A percentile compares a stretch with the other conserved stretches of the same genome.
Evolutionary conservation across 23 red algal species (phyloP).

Genomic region (Agarophyton chilense): DNA sequence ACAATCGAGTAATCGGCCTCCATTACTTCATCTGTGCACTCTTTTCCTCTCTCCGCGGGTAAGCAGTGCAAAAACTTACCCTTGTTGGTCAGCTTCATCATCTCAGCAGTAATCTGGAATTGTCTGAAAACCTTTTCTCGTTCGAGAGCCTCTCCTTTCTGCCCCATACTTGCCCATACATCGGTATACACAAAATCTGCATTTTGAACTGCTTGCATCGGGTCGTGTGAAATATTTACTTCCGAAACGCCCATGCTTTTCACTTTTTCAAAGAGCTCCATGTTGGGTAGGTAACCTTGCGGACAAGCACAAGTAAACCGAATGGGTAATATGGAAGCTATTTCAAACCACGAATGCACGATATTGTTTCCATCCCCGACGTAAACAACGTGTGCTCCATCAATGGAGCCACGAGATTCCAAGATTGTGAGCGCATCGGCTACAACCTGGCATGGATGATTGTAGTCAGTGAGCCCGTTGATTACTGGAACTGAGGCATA

Average conservation of each 20-base stretch:
- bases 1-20: slow-evolving; percentile 85
- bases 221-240: slow-evolving; percentile 71
- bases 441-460: slow-evolving; percentile 99
- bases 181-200: slow-evolving; percentile 98
- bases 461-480: slow-evolving; percentile 98
- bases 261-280: slow-evolving; percentile 51
- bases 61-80: slow-evolving; percentile 90
- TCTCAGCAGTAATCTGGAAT: slow-evolving; percentile 74
- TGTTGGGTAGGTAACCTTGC: slow-evolving; percentile 81
- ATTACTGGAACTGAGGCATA: slow-evolving; percentile 89
- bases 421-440: slow-evolving; percentile 95
- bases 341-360: slow-evolving; percentile 97
- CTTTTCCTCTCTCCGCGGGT: slow-evolving; percentile 95
- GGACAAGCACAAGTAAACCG: slow-evolving; percentile 94
- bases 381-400: slow-evolving; percentile 94
- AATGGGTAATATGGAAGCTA: slow-evolving; percentile 72
- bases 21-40: slow-evolving; percentile 94
- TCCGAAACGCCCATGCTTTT: slow-evolving; percentile 37
- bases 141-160: slow-evolving; percentile 85
- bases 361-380: slow-evolving; percentile 99
- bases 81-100: slow-evolving; percentile 79
- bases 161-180: slow-evolving; percentile 99
- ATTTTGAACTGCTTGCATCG: slow-evolving; percentile 62
- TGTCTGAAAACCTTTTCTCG: slow-evolving; percentile 79
- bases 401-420: slow-evolving; percentile 77